Conservation (phyloP, 2,329 filamentous ascomycete genomes). For the Alternaria conjuncta region DNA sequence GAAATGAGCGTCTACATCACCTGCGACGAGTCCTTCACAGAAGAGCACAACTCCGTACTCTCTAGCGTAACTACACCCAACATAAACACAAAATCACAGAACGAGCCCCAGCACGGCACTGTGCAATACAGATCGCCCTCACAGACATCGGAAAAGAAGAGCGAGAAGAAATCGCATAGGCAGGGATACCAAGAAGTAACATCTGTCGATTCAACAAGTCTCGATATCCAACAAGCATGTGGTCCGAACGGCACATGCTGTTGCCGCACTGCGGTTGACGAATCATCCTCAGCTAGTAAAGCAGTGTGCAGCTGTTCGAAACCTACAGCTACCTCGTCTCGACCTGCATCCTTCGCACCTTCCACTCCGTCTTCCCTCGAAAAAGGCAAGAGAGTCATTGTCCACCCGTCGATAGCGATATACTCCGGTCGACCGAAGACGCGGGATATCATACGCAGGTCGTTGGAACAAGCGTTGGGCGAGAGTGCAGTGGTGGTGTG, state of each 20-base stretch:
- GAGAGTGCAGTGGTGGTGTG: slow-evolving; percentile 70
- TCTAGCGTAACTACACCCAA: slow-evolving; percentile 31
- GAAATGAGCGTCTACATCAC: slow-evolving; percentile 63
- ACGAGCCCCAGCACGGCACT: slow-evolving; percentile 16
- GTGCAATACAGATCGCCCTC: slow-evolving; percentile 26
- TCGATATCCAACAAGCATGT: slow-evolving; percentile 32
- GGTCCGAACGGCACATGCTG: slow-evolving; percentile 52
- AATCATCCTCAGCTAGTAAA: slow-evolving; percentile 36
- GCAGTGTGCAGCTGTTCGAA: slow-evolving; percentile 25
- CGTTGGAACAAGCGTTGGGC: slow-evolving; percentile 64
- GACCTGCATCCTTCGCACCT: slow-evolving; percentile 16
- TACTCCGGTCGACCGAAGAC: slow-evolving; percentile 61
- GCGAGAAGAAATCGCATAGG: slow-evolving; percentile 18
- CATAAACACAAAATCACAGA: background rate
- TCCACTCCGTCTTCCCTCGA: slow-evolving; percentile 18
- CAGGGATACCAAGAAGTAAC: slow-evolving; percentile 32
- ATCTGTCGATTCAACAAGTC: slow-evolving; percentile 5
- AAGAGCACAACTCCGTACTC: slow-evolving; percentile 46
- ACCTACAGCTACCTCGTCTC: background rate
- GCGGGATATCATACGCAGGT: slow-evolving; percentile 59
- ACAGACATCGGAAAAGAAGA: slow-evolving; percentile 13
- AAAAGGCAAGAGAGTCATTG: slow-evolving; percentile 14
- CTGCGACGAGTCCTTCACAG: slow-evolving; percentile 57
- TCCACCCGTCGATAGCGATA: slow-evolving; percentile 47
- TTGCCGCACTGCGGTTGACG: slow-evolving; percentile 57